Evolutionary conservation across 192 early-diverging fungal genomes (phyloP).

Genomic region (Phlyctochytrium arcticum): DNA sequence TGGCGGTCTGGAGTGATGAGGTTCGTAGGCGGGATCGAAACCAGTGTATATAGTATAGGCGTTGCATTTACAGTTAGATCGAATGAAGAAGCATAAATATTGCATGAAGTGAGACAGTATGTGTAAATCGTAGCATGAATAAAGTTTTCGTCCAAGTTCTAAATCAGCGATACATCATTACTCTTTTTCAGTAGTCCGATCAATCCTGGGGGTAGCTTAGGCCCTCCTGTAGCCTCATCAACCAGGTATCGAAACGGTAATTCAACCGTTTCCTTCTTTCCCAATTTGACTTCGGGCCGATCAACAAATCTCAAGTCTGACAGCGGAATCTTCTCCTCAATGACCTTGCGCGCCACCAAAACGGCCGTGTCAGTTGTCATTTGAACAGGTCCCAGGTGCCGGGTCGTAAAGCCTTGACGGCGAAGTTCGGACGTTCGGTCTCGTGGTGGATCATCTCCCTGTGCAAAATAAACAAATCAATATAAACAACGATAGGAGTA

Average conservation of each 20-base stretch:
- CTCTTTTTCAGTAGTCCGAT: slow-evolving; percentile 67
- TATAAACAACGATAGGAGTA: slow-evolving; percentile 43
- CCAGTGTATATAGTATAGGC: too few relatives aligned
- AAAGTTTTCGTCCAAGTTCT: too few relatives aligned
- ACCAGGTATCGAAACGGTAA: slow-evolving; percentile 80
- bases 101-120: too few relatives aligned
- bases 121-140: too few relatives aligned
- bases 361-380: slow-evolving; percentile 88
- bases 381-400: slow-evolving; percentile 71
- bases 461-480: not conserved
- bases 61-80: too few relatives aligned
- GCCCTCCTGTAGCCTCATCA: slow-evolving; percentile 38
- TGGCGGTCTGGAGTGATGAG: too few relatives aligned
- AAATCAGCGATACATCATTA: slow-evolving; percentile 51
- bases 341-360: slow-evolving; percentile 61
- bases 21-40: too few relatives aligned
- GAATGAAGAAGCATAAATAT: too few relatives aligned
- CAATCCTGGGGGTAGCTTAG: slow-evolving; percentile 69
- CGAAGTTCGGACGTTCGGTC: slow-evolving; percentile 57
- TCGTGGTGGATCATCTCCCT: slow-evolving; percentile 48
- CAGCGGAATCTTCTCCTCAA: slow-evolving; percentile 62
- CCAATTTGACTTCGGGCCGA: slow-evolving; percentile 65
- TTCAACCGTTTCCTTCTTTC: slow-evolving; percentile 65
- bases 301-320: slow-evolving; percentile 66
- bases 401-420: slow-evolving; percentile 61